phyloP scores from a whole-genome alignment of 2,329 filamentous ascomycete genomes.

The Paecilomyces sp. region DNA sequence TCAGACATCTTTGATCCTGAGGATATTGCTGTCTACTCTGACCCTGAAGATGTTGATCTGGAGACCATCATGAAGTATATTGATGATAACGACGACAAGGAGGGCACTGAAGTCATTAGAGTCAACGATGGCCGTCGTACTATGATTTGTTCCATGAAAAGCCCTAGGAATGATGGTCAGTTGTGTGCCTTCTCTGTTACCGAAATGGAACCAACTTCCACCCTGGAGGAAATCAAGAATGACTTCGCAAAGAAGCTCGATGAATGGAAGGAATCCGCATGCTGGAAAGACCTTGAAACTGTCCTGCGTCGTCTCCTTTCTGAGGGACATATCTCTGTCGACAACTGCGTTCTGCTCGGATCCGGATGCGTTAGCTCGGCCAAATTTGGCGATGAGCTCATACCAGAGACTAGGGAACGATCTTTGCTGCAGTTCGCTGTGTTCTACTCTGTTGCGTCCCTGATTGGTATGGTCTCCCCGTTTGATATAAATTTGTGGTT shows the following conservation, averaged over 20 bases:
- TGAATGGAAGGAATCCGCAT: not conserved
- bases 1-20: not conserved
- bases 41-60: not conserved
- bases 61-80: not conserved
- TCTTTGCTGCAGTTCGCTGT: not conserved
- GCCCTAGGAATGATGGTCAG: not conserved
- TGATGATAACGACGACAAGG: not conserved
- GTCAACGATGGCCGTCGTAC: not conserved
- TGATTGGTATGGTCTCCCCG: not conserved
- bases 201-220: not conserved
- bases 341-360: not conserved
- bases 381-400: not conserved
- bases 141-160: not conserved
- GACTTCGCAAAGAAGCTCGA: not conserved
- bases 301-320: not conserved
- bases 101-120: not conserved
- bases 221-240: not conserved
- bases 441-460: not conserved
- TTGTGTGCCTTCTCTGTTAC: not conserved
- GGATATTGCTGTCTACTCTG: not conserved
- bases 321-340: not conserved
- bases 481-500: not conserved
- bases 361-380: not conserved
- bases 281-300: not conserved
- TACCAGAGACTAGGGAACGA: not conserved